These are phyloP conservation scores for Cryptococcus sp. DNA, from an alignment of 1,284 basidiomycete species.

Conservation along the genomic window DNA sequence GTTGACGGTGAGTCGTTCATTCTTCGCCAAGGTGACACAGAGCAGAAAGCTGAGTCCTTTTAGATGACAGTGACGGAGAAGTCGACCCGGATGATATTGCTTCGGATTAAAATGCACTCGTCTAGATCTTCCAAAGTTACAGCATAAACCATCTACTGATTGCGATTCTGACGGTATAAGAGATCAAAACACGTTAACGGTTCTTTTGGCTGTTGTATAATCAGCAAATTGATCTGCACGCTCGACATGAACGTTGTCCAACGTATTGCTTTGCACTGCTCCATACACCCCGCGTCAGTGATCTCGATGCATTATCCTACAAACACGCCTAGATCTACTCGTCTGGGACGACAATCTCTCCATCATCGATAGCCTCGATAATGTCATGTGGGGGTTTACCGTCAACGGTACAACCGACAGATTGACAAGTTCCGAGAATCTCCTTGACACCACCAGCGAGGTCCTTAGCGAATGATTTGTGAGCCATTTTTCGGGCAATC, in stretches of 20 bases:
- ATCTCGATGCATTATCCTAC: background rate
- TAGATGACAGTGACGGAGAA: slow-evolving; percentile 33
- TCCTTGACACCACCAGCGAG: slow-evolving; percentile 88
- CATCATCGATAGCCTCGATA: slow-evolving; percentile 93
- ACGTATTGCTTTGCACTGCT: background rate
- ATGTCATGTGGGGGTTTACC: slow-evolving; percentile 90
- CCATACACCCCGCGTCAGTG: background rate
- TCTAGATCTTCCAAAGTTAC: slow-evolving; percentile 6
- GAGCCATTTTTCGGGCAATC: slow-evolving; percentile 78
- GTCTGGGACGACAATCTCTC: slow-evolving; percentile 89
- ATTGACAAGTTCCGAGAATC: slow-evolving; percentile 88
- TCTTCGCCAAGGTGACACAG: background rate
- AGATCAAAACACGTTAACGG: too few relatives aligned
- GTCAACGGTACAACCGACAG: slow-evolving; percentile 92
- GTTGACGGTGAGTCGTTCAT: slow-evolving; percentile 31
- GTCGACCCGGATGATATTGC: slow-evolving; percentile 44
- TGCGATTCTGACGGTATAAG: too few relatives aligned
- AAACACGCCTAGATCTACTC: slow-evolving; percentile 59
- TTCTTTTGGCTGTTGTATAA: too few relatives aligned
- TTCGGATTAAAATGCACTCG: slow-evolving; percentile 30
- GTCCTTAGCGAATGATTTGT: slow-evolving; percentile 91
- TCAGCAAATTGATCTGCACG: too few relatives aligned
- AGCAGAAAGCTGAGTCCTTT: background rate
- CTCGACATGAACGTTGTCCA: too few relatives aligned
- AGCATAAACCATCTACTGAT: background rate